Evolutionary conservation across 1,139 yeast species (phyloP).

Genomic region (Suhomyces yuchorum): DNA sequence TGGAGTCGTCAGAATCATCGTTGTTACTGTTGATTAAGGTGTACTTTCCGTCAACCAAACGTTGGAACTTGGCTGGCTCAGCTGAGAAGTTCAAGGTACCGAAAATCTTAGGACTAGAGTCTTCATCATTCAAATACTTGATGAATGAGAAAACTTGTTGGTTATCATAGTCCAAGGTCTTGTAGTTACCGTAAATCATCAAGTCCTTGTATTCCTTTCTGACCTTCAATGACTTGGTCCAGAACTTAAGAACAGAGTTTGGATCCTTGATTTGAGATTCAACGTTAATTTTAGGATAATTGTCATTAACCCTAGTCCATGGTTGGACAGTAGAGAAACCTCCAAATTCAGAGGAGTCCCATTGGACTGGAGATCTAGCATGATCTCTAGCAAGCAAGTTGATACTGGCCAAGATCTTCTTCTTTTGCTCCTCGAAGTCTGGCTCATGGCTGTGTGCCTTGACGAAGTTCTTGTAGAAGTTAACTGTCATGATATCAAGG

Average conservation of each 20-base stretch:
- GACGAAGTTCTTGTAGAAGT: constrained; percentile 41
- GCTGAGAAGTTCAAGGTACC: constrained; percentile 50
- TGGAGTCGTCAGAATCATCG: constrained; percentile 23
- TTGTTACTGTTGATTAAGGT: constrained; percentile 34
- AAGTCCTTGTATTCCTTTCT: constrained; percentile 50
- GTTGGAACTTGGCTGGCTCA: constrained; percentile 32
- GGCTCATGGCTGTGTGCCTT: constrained; percentile 34
- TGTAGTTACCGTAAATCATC: constrained; percentile 51
- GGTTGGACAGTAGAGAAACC: constrained; percentile 56
- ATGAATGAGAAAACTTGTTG: constrained; percentile 40
- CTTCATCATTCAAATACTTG: constrained; percentile 25
- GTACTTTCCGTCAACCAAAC: constrained; percentile 32
- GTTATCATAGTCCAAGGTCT: constrained; percentile 43
- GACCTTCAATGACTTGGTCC: constrained; percentile 42
- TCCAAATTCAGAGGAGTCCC: constrained; percentile 47
- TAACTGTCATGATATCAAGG: constrained; percentile 51
- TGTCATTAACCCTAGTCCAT: constrained; percentile 58
- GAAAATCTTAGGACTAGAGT: constrained; percentile 28
- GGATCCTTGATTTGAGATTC: constrained; percentile 49
- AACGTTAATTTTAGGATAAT: constrained; percentile 52
- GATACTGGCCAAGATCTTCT: constrained; percentile 34
- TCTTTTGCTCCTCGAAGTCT: constrained; percentile 28
- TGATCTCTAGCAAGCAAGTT: constrained; percentile 52
- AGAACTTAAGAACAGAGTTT: constrained; percentile 49
- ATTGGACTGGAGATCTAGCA: constrained; percentile 62